Evolutionary conservation across 495 filamentous ascomycete genomes (phyloP), one percentile per base, ranked within the genome.

Genomic region (Amorphotheca resinae): DNA sequence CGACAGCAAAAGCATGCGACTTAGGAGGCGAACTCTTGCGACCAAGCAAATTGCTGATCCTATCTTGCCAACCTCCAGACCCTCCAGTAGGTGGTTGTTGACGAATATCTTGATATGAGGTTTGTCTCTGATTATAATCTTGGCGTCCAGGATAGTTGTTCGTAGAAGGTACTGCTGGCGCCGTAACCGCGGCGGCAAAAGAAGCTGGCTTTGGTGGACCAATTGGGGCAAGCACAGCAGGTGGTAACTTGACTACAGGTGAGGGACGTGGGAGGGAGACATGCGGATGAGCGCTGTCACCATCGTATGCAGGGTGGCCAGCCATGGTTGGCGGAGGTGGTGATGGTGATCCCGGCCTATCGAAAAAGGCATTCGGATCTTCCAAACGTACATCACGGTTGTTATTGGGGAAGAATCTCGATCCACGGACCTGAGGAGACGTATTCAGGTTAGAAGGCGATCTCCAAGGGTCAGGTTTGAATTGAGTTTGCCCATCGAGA

Each of bases 271-370:
- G 84, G 16, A 89, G 61, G 22, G 78, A 72, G 14, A 89, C 82
- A 42, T 77, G 65, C 1, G 83, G 82, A 20, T 72, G 75, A 22
- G 63, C 65, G 2, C 64, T 66, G 53, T 79, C 74, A 37, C 79
- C 77, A 47, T 76, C 74, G 45, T 78, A 86, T 4, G 75, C 84
- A 0, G 83, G 83, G 52, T 88, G 83, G 16, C 67, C 68, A 30
- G 62, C 69, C 45, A 75, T 78, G 39, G 84, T 82, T 0, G 83
- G 82, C 4, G 84, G 83, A 25, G 84, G 83, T 1, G 82, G 82
- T 1, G 82, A 84, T 0, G 72, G 70, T 0, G 72, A 72, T 14
- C 44, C 52, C 16, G 55, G 49, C 35, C 55, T 39, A 12, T 51
- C 44, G 21, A 52, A 50, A 16, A 25, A 31, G 2, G 41, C 26